These are phyloP conservation scores for Pleurotus platypus DNA, from an alignment of 768 basidiomycete species.

Conservation along the genomic window DNA sequence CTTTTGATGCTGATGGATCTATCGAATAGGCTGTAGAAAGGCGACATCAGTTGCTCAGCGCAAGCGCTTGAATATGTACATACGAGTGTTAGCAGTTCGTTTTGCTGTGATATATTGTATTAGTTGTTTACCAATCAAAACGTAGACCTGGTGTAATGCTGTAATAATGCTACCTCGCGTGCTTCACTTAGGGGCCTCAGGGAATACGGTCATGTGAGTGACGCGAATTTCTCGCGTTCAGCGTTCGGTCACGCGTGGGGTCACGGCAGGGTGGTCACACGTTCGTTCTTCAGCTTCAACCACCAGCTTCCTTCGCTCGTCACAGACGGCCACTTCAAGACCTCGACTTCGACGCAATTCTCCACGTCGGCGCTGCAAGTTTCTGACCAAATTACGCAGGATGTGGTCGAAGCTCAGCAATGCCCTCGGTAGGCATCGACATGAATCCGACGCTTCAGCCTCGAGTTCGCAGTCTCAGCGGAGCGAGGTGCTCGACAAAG, in stretches of 20 bases:
- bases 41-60: no score
- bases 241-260: not conserved
- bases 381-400: not conserved
- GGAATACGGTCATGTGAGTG: not conserved
- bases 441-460: conserved; percentile 21
- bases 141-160: no score
- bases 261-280: not conserved
- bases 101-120: no score
- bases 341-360: not conserved
- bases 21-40: no score
- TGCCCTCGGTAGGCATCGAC: conserved; percentile 42
- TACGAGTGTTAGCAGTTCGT: no score
- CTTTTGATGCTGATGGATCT: not conserved
- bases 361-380: conserved; percentile 8
- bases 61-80: no score
- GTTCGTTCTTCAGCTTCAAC: not conserved
- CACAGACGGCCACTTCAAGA: conserved; percentile 6
- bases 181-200: not conserved
- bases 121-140: no score
- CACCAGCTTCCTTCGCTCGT: not conserved
- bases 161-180: no score
- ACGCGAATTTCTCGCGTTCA: not conserved
- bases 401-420: conserved; percentile 68
- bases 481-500: conserved; percentile 44
- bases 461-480: conserved; percentile 20